Evolutionary conservation across 257 asterid genomes (phyloP).

Genomic region (Solanum etuberosum): DNA sequence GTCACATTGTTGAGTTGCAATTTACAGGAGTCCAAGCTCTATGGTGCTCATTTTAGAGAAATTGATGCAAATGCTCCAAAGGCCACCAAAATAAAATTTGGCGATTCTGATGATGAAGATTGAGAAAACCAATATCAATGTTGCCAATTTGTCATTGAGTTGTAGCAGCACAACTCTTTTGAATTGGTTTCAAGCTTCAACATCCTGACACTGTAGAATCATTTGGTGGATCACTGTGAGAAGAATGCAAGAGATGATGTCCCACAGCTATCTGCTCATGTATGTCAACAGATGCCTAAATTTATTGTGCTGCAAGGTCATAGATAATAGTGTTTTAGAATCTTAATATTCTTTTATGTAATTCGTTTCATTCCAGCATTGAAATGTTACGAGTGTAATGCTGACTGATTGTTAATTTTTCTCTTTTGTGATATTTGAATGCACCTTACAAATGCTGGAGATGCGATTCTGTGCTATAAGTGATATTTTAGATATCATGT

Average conservation of each 20-base stretch:
- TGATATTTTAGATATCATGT: background rate
- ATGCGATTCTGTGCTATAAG: background rate
- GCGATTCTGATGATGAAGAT: conserved; percentile 63
- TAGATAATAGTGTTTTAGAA: background rate
- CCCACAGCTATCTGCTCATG: background rate
- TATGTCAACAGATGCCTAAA: too few species aligned
- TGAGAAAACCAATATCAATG: conserved; percentile 9
- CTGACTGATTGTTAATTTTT: background rate
- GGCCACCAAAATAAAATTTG: conserved; percentile 70
- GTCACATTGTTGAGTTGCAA: background rate
- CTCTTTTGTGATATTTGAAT: background rate
- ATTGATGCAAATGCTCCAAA: conserved; percentile 81
- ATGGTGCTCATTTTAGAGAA: conserved; percentile 94
- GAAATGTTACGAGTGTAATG: background rate
- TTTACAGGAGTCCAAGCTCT: conserved; percentile 84
- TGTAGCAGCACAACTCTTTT: background rate
- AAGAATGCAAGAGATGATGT: background rate
- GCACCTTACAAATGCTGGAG: background rate
- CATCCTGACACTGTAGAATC: background rate
- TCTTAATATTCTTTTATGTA: background rate
- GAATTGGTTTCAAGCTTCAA: background rate
- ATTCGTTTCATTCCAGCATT: background rate
- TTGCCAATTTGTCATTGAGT: background rate
- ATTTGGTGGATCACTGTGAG: background rate
- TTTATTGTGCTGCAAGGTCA: background rate